A percentile compares a stretch with the other conserved stretches of the same genome.
Conservation (phyloP, 305 asterid species). For the Ruellia speciosa region DNA sequence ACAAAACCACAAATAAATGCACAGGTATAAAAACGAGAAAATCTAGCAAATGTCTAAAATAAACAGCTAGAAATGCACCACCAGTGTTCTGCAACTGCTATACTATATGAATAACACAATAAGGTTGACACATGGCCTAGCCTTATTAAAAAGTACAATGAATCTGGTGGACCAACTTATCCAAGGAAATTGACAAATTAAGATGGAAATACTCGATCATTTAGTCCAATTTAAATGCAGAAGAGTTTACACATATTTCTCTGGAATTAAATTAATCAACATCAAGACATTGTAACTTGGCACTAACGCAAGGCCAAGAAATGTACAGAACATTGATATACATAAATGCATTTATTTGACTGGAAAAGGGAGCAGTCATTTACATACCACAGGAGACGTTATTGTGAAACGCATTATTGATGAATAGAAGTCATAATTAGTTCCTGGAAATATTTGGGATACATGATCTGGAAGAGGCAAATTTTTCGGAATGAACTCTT, state of each 20-base stretch:
- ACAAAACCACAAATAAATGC: neutral
- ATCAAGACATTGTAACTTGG: neutral
- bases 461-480: constrained; percentile 84
- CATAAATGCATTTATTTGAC: constrained; percentile 5
- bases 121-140: neutral
- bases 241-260: neutral
- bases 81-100: constrained; percentile 6
- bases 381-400: constrained; percentile 82
- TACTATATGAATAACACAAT: neutral
- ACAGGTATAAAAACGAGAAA: neutral
- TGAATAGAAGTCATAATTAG: constrained; percentile 82
- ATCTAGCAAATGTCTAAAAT: neutral
- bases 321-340: neutral
- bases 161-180: constrained; percentile 1
- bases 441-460: constrained; percentile 77
- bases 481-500: constrained; percentile 55
- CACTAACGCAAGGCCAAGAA: neutral
- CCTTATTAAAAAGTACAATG: constrained; percentile 1
- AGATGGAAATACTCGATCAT: too few species aligned
- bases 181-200: neutral
- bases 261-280: neutral
- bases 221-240: neutral
- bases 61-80: constrained; percentile 1
- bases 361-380: constrained; percentile 11
- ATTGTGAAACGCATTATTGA: constrained; percentile 79